Conservation (phyloP, 768 basidiomycete genomes). For the Termitomyces sp. region DNA sequence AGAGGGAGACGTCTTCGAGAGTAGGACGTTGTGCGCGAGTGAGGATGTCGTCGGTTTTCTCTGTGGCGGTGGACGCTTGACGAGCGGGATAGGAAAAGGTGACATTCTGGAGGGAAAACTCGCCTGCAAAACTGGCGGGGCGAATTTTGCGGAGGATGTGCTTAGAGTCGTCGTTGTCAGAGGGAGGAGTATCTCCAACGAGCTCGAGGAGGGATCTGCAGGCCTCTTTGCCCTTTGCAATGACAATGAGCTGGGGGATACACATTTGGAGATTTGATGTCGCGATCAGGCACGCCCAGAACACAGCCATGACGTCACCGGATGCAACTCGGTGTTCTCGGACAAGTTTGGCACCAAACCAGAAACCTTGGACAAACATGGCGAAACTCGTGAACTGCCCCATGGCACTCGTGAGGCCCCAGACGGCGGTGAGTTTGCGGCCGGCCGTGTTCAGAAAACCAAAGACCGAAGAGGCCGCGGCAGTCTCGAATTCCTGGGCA, state of each 20-base stretch:
- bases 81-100: constrained; percentile 83
- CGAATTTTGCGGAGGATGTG: constrained; percentile 56
- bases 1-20: constrained; percentile 61
- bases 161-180: constrained; percentile 10
- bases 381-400: constrained; percentile 81
- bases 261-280: constrained; percentile 83
- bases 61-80: constrained; percentile 11
- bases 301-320: constrained; percentile 91
- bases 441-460: constrained; percentile 40
- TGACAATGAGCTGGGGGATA: constrained; percentile 71
- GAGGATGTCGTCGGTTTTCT: constrained; percentile 29
- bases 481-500: constrained; percentile 47
- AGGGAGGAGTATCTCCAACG: constrained; percentile 38
- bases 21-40: constrained; percentile 49
- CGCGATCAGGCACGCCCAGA: constrained; percentile 95
- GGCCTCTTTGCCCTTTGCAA: constrained; percentile 81
- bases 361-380: constrained; percentile 97
- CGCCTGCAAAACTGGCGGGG: constrained; percentile 62
- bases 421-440: constrained; percentile 55
- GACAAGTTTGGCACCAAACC: constrained; percentile 92
- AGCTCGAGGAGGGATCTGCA: constrained; percentile 65
- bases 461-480: constrained; percentile 40
- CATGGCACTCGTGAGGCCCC: constrained; percentile 65
- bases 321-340: constrained; percentile 59
- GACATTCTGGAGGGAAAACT: constrained; percentile 69